These are phyloP conservation scores for Fusarium transvaalense DNA, from an alignment of 2,329 filamentous ascomycete species.

Conservation along the genomic window DNA sequence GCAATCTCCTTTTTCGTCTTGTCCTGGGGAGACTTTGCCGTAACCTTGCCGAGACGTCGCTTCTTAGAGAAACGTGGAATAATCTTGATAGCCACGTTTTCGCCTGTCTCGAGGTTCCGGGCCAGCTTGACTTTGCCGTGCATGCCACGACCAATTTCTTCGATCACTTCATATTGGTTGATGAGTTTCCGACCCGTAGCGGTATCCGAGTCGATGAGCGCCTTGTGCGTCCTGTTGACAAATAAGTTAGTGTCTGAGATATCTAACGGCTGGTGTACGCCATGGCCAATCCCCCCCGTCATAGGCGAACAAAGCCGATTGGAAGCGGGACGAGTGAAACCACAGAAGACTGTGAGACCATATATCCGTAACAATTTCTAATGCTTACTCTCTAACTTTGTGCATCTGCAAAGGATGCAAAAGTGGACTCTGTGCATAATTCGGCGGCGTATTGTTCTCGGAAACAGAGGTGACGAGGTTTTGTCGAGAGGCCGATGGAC, in stretches of 20 bases:
- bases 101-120: slow-evolving; percentile 78
- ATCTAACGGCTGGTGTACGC: slow-evolving; percentile 16
- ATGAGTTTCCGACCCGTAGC: slow-evolving; percentile 94
- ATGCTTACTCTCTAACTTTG: slow-evolving; percentile 79
- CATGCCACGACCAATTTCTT: slow-evolving; percentile 94
- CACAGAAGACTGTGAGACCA: slow-evolving; percentile 3
- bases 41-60: slow-evolving; percentile 87
- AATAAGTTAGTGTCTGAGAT: slow-evolving; percentile 35
- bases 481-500: slow-evolving; percentile 61
- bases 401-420: slow-evolving; percentile 79
- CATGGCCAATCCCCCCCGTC: slow-evolving; percentile 21
- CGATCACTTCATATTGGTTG: slow-evolving; percentile 97
- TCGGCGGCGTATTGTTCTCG: slow-evolving; percentile 67
- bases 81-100: slow-evolving; percentile 97
- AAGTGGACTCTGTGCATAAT: slow-evolving; percentile 67
- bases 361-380: slow-evolving; percentile 9
- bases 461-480: slow-evolving; percentile 60
- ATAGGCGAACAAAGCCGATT: slow-evolving; percentile 15
- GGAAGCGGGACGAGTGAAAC: slow-evolving; percentile 10
- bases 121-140: slow-evolving; percentile 98
- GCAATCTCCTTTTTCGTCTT: slow-evolving; percentile 97
- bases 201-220: slow-evolving; percentile 88
- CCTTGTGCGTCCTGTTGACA: slow-evolving; percentile 80
- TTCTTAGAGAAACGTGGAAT: slow-evolving; percentile 96
- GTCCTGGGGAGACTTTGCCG: slow-evolving; percentile 72